These are phyloP conservation scores for Globisporangium lucens DNA, from an alignment of 352 stramenopile species.

Conservation along the genomic window DNA sequence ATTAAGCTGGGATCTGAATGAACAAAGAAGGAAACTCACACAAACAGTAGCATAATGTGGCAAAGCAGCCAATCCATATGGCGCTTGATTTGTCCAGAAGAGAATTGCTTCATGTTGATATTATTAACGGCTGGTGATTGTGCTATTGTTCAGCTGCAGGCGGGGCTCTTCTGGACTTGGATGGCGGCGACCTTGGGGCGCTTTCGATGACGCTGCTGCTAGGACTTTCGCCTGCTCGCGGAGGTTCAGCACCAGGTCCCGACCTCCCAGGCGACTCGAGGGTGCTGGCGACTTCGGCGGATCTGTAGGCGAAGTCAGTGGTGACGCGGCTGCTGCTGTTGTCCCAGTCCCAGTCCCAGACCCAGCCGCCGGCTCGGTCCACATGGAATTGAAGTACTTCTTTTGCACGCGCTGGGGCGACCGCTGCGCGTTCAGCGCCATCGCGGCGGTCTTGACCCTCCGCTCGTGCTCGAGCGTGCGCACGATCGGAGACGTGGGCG, in stretches of 20 bases:
- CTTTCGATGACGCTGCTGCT: conserved; percentile 1
- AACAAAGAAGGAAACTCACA: not conserved
- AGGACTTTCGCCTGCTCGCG: conserved; percentile 10
- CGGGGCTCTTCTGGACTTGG: not conserved
- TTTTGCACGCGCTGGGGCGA: conserved; percentile 34
- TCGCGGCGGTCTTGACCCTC: conserved; percentile 37
- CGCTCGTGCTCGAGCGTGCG: conserved; percentile 34
- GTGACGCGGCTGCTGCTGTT: not conserved
- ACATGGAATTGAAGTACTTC: conserved; percentile 69
- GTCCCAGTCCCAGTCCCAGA: too few relatives aligned
- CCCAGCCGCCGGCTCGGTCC: conserved; percentile 25
- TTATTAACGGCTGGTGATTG: not conserved
- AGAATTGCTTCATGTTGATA: not conserved
- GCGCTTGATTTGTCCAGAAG: not conserved
- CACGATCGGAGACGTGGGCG: conserved; percentile 4
- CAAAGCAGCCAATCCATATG: not conserved
- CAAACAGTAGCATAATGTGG: conserved; percentile 6
- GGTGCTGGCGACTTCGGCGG: conserved; percentile 1
- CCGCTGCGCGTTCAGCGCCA: conserved; percentile 21
- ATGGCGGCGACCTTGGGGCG: not conserved
- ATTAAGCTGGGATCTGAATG: not conserved
- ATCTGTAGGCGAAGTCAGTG: conserved; percentile 1
- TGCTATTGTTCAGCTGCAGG: not conserved
- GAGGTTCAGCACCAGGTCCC: conserved; percentile 15
- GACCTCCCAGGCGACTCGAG: conserved; percentile 8